Evolutionary conservation across 768 basidiomycete species (phyloP), one percentile per base, ranked within the genome.

Genomic region (Auriscalpium vulgare): DNA sequence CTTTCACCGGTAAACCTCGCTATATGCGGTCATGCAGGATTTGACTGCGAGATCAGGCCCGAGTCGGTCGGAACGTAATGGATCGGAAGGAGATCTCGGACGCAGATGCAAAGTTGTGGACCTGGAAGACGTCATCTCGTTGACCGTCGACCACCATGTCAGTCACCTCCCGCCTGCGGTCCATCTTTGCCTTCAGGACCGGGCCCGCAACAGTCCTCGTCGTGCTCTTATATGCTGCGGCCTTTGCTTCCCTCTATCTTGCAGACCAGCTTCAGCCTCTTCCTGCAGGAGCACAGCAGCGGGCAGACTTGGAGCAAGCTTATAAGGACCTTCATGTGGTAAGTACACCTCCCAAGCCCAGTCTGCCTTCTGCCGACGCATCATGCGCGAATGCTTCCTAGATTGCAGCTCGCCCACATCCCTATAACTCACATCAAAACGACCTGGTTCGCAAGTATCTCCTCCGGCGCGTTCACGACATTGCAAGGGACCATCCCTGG

Each of bases 361-460:
- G 47, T 29, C 19, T 6, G 17, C 1, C 37, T 23, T 23, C 10
- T 46, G 52, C 19, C 48, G 19, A 23, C 47, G 35, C 59, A 37
- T 17, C 46, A 36, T 11, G 34, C 47, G n/a, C 38, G n/a, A 19
- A 8, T 48, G 9, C 17, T 9, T 50, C n/a, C 19, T 56, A 80
- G 84, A 83, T 92, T 57, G 77, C 90, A 6, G 71, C 76, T 7
- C 76, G 76, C 29, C 91, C 90, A 0, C 90, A 88, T 67, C 83
- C 90, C 0, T 89, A 83, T 70, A 83, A 87, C 63, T 88, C 88
- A 1, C 87, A 84, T 69, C 78, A 82, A 16, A 93, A 92, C 64
- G 85, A 88, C 60, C 62, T 75, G 29, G 85, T 90, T 23, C 82
- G 79, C 50, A 65, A 68, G 0, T 84, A 83, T 65, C 69, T 93